Base-by-base conservation (phyloP, 164 flowering plant species). In the Santalum album region DNA sequence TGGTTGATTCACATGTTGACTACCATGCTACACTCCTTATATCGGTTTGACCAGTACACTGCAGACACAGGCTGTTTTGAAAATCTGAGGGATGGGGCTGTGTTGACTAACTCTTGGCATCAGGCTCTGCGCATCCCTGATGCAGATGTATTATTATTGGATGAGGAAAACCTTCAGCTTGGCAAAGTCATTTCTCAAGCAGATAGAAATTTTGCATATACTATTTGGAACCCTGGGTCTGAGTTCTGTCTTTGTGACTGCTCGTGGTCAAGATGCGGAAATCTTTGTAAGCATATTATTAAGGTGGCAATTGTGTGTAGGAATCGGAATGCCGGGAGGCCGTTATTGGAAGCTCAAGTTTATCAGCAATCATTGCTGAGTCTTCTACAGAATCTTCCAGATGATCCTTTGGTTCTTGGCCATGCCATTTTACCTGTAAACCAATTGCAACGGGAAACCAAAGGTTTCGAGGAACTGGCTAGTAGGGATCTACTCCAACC, bases 141-240 rank as follows among this genome's bases (percentile, higher is more conserved):
- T 56, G 50, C 27, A 19, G 76, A 69, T 60, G 80, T 76, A n/a
- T 55, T 68, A 15, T 48, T 74, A n/a, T n/a, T n/a, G 45, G 81
- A 79, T 54, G 81, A 70, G 60, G 71, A 64, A 55, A 72, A 79
- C 50, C 76, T 70, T 10, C 74, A 62, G 29, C 24, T 70, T 39
- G 74, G 75, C n/a, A 70, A 71, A 62, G 74, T 79, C 51, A 51
- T 76, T 38, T 74, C 77, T 29, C 84, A 74, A 60, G 61, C 78
- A 6, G 67, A 77, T 40, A 66, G 79, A 55, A 75, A 21, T 32
- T 14, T 68, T 49, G 72, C 63, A 19, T 72, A 76, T 50, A 74
- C 73, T 6, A 51, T 77, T 51, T 79, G 81, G 84, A 73, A 71
- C 46, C 81, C 81, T 49, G 81, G 84, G 49, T 75, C 81, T 0